Conservation (phyloP, 164 flowering plant genomes). For the Houttuynia cordata region DNA sequence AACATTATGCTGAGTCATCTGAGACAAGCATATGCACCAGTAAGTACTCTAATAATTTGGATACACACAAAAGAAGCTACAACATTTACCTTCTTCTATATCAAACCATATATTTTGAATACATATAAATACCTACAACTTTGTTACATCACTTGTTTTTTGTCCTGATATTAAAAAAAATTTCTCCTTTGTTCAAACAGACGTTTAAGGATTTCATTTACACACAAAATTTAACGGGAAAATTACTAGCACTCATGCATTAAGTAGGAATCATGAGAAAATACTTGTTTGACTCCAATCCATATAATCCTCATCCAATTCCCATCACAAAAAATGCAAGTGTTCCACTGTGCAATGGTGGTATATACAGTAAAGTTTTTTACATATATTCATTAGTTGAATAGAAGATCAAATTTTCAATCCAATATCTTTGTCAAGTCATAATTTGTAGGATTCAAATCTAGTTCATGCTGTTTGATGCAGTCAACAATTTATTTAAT, state of each 20-base stretch:
- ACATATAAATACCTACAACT: too few species aligned
- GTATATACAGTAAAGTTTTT: too few species aligned
- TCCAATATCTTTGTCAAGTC: neutral
- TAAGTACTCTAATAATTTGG: neutral
- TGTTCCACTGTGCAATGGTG: neutral
- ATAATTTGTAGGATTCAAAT: too few species aligned
- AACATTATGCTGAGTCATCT: conserved; percentile 62
- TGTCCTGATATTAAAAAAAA: too few species aligned
- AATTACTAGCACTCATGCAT: neutral
- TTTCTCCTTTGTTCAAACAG: too few species aligned
- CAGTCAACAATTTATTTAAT: neutral
- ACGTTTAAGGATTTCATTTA: neutral
- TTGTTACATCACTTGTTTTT: too few species aligned
- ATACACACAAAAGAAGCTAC: neutral
- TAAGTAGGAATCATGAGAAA: neutral
- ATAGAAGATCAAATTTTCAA: too few species aligned
- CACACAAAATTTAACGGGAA: neutral
- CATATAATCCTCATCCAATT: neutral
- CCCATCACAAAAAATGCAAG: neutral
- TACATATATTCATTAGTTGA: neutral
- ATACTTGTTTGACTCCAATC: neutral
- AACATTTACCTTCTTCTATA: neutral
- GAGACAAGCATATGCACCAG: conserved; percentile 1
- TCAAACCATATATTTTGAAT: too few species aligned
- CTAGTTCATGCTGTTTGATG: neutral